A percentile compares a stretch with the other conserved stretches of the same genome.
These are phyloP conservation scores for Penicillium sp. DNA, from an alignment of 2,329 filamentous ascomycete species.

Conservation along the genomic window DNA sequence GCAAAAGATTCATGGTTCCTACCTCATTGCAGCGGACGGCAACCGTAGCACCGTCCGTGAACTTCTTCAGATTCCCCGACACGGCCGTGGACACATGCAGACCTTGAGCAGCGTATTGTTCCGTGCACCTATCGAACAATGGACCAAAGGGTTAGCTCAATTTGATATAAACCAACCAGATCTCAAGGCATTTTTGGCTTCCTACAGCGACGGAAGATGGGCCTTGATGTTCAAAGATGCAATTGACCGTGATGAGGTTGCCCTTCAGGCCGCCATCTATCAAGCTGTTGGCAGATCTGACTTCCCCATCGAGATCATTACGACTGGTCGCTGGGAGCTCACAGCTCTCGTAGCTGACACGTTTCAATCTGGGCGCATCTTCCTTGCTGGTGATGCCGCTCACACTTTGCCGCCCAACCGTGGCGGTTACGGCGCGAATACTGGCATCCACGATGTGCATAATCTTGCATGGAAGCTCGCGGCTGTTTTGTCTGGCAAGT, in stretches of 20 bases:
- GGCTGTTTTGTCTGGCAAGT: conserved; percentile 34
- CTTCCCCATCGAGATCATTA: conserved; percentile 38
- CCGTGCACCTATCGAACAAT: conserved; percentile 22
- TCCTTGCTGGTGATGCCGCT: conserved; percentile 40
- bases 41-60: conserved; percentile 26
- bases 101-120: conserved; percentile 33
- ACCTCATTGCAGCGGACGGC: conserved; percentile 48
- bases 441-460: conserved; percentile 45
- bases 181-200: conserved; percentile 29
- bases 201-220: conserved; percentile 32
- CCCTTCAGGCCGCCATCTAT: conserved; percentile 26
- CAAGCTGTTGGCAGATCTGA: conserved; percentile 37
- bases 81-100: conserved; percentile 28
- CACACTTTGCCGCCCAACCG: conserved; percentile 37
- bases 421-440: conserved; percentile 40
- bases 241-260: conserved; percentile 27
- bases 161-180: conserved; percentile 27
- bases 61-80: conserved; percentile 24
- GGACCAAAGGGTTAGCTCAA: conserved; percentile 24
- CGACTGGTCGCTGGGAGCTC: conserved; percentile 40
- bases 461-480: conserved; percentile 52
- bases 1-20: conserved; percentile 35
- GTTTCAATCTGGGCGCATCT: conserved; percentile 36
- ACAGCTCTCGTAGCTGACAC: conserved; percentile 34
- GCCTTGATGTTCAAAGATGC: conserved; percentile 32